These are phyloP conservation scores for Conidiobolus incongruus DNA, from an alignment of 371 early-diverging fungal species.

Conservation along the genomic window DNA sequence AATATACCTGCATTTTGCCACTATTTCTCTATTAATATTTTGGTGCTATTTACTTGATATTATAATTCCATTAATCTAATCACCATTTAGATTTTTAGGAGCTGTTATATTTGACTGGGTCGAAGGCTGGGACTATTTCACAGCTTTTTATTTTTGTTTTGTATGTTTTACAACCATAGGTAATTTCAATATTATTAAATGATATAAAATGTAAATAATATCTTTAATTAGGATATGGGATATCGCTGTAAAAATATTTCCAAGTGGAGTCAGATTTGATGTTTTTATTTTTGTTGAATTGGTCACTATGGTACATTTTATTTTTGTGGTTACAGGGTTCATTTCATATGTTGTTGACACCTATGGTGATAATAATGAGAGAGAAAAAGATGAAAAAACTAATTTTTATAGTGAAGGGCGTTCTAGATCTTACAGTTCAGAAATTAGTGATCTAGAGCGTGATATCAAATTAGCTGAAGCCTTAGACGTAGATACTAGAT, in stretches of 20 bases:
- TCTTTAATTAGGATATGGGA: no score
- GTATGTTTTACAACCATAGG: conserved; percentile 4
- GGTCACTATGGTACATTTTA: conserved; percentile 1
- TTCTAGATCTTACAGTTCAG: no score
- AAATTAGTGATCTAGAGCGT: no score
- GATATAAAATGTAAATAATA: no score
- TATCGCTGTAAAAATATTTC: not conserved
- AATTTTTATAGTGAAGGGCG: not conserved
- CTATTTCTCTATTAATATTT: not conserved
- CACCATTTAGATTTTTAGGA: conserved; percentile 3
- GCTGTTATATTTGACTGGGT: conserved; percentile 1
- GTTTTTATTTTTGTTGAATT: not conserved
- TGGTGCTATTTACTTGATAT: conserved; percentile 1
- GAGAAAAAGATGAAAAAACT: not conserved
- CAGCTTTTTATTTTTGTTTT: conserved; percentile 5
- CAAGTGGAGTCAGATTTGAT: not conserved
- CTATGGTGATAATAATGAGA: not conserved
- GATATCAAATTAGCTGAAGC: no score
- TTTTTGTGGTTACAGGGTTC: not conserved
- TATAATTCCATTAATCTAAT: no score
- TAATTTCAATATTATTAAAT: no score
- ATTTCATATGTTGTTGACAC: not conserved
- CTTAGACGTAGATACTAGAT: no score
- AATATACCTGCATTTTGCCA: conserved; percentile 1
- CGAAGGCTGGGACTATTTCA: conserved; percentile 3